These are phyloP conservation scores for sweet orange (Citrus sinensis) DNA, from an alignment of 345 rosid genomes.

Conservation along the genomic window DVS_A1.0 CM039162.1:23859001-23859500, in stretches of 20 bases:
- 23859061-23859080: background rate
- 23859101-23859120: background rate
- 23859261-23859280: background rate
- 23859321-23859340: background rate
- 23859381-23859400: constrained; percentile 87
- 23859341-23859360: background rate
- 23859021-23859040: background rate
- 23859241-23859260: background rate
- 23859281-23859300: background rate
- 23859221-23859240: background rate
- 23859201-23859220: background rate
- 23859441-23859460: constrained; percentile 5
- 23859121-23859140: background rate
- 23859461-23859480: background rate
- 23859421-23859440: constrained; percentile 87
- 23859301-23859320: background rate
- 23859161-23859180: background rate
- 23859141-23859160: background rate
- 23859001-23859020: background rate
- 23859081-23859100: background rate
- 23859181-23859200: background rate
- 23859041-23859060: background rate
- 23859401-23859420: constrained; percentile 98
- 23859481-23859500: no score
- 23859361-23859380: constrained; percentile 19